These are phyloP conservation scores for Carex kokanica DNA, from an alignment of 176 grass and related monocot species.

Conservation along the genomic window DNA sequence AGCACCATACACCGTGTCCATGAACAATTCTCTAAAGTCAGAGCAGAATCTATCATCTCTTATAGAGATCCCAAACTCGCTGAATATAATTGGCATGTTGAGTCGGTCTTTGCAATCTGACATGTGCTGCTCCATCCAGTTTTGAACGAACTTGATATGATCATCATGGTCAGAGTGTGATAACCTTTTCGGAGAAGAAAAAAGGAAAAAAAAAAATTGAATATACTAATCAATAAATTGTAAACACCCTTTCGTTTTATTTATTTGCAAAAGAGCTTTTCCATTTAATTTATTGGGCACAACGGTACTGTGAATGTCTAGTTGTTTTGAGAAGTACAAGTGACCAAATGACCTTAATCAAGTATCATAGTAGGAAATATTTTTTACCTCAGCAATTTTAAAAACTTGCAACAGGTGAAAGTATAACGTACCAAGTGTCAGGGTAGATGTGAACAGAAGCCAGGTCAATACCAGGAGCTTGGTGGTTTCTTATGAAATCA, in stretches of 20 bases:
- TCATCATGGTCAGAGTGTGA: conserved; percentile 37
- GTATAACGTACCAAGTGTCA: conserved; percentile 49
- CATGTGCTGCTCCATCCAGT: conserved; percentile 78
- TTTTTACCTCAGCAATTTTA: neutral
- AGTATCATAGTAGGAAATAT: neutral
- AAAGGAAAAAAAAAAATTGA: neutral
- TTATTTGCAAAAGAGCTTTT: neutral
- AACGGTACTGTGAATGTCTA: neutral
- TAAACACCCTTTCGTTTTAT: neutral
- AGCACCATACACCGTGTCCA: conserved; percentile 50
- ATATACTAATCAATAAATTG: neutral
- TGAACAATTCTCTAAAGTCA: conserved; percentile 56
- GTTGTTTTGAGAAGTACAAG: neutral
- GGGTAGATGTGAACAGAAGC: conserved; percentile 82
- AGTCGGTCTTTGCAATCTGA: conserved; percentile 62
- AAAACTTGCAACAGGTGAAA: neutral
- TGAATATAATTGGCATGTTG: conserved; percentile 60
- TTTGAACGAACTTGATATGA: conserved; percentile 59
- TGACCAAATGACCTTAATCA: neutral
- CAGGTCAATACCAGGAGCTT: conserved; percentile 51
- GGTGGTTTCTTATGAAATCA: conserved; percentile 80
- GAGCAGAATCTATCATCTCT: conserved; percentile 52
- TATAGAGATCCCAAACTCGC: conserved; percentile 76
- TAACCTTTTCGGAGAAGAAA: conserved; percentile 37
- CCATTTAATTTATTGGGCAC: neutral